Base-by-base conservation (phyloP, 2,329 filamentous ascomycete species). In the Grosmannia clavigera region DNA sequence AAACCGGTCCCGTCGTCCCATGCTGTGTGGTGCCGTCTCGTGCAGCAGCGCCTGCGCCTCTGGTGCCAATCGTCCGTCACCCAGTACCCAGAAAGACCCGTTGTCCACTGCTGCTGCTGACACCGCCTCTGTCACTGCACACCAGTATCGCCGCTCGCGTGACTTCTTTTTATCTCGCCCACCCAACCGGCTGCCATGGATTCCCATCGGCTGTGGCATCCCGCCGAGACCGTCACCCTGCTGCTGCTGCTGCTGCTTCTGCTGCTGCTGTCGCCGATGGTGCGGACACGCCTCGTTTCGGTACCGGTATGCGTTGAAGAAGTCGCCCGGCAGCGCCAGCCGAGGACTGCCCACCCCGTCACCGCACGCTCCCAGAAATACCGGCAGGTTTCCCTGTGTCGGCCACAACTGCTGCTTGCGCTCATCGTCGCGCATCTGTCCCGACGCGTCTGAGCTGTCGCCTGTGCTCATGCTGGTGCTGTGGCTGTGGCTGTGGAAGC, bases 281-380 rank as follows among this genome's bases (percentile, higher is more conserved):
- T 59, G 58, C 1, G 61, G 61, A 14, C 67, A 69, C 3, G 62
- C 65, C 27, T 68, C 66, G 10, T 67, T 65, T 5, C 66, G 68
- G 61, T 65, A 65, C 11, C 58, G 57, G 38, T 71, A 67, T 7
- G 67, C 63, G 38, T 66, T 71, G 7, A 82, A 68, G 46, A 80
- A 79, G 63, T 82, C 78, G 25, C 79, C 78, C 0, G 80, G 77
- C 5, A 82, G 65, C 5, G 74, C 70, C 56, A 71, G 71, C 2
- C 63, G 60, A 22, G 64, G 60, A n/a, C 59, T 62, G 46, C 64
- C 64, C 1, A 57, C 35, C 14, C 53, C 63, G 60, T 65, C 61
- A 51, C 63, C 64, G 38, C 60, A 57, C 12, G 61, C 64, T 19
- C 64, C 64, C 5, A 55, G 33, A 25, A 64, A 58, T 0, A 61